These are phyloP conservation scores for Dacryopinax primogenitus DNA, from an alignment of 768 basidiomycete species.

Conservation along the genomic window DNA sequence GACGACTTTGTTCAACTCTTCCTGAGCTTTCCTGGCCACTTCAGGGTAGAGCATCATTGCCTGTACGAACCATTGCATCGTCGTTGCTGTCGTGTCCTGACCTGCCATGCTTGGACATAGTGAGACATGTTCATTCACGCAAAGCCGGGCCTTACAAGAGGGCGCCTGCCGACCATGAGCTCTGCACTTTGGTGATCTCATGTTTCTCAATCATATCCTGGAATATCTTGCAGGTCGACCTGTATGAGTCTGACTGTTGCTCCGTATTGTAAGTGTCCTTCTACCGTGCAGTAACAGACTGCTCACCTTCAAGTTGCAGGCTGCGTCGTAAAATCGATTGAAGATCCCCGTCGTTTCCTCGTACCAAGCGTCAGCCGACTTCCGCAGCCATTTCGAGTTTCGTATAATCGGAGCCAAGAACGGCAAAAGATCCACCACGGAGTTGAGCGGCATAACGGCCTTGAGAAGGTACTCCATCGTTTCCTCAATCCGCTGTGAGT, in stretches of 20 bases:
- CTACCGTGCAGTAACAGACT: background rate
- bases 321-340: background rate
- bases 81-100: slow-evolving; percentile 19
- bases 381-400: background rate
- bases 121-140: background rate
- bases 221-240: background rate
- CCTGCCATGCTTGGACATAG: slow-evolving; percentile 14
- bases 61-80: slow-evolving; percentile 22
- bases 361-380: background rate
- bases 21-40: slow-evolving; percentile 21
- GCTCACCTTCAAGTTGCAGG: background rate
- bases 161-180: background rate
- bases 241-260: background rate
- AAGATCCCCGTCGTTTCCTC: background rate
- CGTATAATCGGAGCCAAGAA: background rate
- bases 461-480: background rate
- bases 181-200: background rate
- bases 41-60: slow-evolving; percentile 20
- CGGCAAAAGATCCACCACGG: background rate
- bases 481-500: background rate
- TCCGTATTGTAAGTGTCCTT: background rate
- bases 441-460: background rate
- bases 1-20: slow-evolving; percentile 22
- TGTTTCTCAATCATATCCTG: background rate
- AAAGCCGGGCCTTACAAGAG: background rate